Conservation (phyloP, 2,329 filamentous ascomycete genomes). For the Neoascochyta sp. region DNA sequence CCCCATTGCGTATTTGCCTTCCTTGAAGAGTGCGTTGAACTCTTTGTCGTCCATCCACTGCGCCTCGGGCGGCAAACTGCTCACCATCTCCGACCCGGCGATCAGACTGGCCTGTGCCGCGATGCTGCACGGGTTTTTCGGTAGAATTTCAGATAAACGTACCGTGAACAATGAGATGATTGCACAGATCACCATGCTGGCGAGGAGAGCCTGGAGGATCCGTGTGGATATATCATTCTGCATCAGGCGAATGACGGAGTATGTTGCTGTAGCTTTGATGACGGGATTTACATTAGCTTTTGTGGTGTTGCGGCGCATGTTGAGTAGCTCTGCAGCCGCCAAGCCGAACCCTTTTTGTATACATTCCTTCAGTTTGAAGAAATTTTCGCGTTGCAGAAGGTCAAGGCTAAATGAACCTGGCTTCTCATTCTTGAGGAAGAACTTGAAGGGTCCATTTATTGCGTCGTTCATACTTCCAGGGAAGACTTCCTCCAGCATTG, state of each 20-base stretch:
- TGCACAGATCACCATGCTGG: constrained; percentile 1
- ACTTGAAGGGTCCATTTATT: not conserved
- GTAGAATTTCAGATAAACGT: not conserved
- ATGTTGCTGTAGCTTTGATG: not conserved
- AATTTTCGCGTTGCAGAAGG: not conserved
- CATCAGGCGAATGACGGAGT: not conserved
- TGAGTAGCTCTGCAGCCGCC: not conserved
- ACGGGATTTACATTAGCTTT: not conserved
- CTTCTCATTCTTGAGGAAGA: not conserved
- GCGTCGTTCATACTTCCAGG: no score
- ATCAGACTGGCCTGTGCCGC: constrained; percentile 2
- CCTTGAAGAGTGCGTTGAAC: constrained; percentile 1
- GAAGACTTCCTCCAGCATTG: no score
- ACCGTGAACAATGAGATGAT: constrained; percentile 1
- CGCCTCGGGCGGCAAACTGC: not conserved
- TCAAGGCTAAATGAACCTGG: not conserved
- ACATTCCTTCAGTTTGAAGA: not conserved
- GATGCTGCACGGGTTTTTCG: constrained; percentile 4
- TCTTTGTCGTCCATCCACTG: constrained; percentile 2
- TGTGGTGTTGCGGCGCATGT: not conserved
- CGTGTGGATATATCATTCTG: constrained; percentile 1
- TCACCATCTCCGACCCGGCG: constrained; percentile 1
- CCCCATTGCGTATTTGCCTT: not conserved
- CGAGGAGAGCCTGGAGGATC: constrained; percentile 1
- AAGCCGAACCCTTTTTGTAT: not conserved